Evolutionary conservation across 2,329 filamentous ascomycete species (phyloP), one percentile per base, ranked within the genome.

Genomic region (Coniochaeta sp.): DNA sequence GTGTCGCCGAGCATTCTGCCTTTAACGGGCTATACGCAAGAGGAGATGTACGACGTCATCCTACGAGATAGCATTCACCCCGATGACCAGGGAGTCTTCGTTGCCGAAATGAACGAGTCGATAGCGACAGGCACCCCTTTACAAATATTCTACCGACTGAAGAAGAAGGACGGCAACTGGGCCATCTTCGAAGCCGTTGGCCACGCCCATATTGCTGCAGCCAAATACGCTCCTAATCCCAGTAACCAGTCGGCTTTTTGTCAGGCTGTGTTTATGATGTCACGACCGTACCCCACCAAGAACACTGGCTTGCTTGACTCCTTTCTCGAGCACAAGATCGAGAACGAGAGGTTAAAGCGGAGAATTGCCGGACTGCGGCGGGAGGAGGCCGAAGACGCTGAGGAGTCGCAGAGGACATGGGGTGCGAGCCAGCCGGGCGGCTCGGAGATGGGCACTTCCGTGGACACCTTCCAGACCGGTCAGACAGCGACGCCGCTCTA

Each of bases 251-350:
- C 82, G 2, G 79, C 83, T 1, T 86, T 87, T 59, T 96, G 91
- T 66, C 83, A 89, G 61, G 91, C 91, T 32, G 89, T 96, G 60
- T 96, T 96, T 66, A 88, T 97, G 76, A 92, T 95, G 84, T 85
- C 89, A 7, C 81, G 91, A 18, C 89, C 89, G 1, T 96, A 96
- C 66, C 91, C 90, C 5, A 95, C 88, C 27, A 91, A 88, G 70
- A 95, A 92, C 63, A 86, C 90, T 1, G 82, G 81, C 3, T 76
- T 96, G 10, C 76, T 96, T 18, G 91, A 97, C 69, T 95, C 91
- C 0, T 96, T 96, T 62, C 76, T 97, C 26, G 92, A 97, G 66
- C 91, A 96, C 72, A 96, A 96, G 69, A 92, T 96, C 51, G 92
- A 96, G 67, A 96, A 96, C 62, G 91, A 96, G 71, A 82, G 91